Evolutionary conservation across 176 grass and related monocot species (phyloP), one percentile per base, ranked within the genome.

Genomic region (Paspalum notatum): DNA sequence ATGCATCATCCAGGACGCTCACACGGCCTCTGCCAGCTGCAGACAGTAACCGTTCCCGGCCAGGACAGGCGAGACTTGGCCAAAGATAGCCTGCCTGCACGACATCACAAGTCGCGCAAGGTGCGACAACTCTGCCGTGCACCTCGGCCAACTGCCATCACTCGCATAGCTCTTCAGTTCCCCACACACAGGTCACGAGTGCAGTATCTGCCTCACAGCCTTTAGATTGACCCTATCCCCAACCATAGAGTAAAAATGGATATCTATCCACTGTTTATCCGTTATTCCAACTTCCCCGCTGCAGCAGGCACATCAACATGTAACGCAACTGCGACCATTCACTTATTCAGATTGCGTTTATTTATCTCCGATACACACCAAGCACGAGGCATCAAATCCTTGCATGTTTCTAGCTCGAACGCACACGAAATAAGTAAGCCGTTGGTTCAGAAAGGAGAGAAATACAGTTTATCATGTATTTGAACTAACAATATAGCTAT

Each of bases 1-100:
- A 1, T 60, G 5, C 42, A 38, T 63, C 57, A 14, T 13, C 74
- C 57, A 77, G 74, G 58, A 78, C 75, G 44, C 14, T 65, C 75
- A 78, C 75, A 78, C 75, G 43, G 9, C 43, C 45, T 51, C 59
- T 48, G 58, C 24, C 8, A 63, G 63, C 59, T 21, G 16, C 26
- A 50, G 38, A 10, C 0, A 5, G 66, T 7, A 24, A 24, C 41
- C 12, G 66, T 14, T 6, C 1, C 11, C n/a, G 4, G 58, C 75
- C 49, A 47, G 75, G 44, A 65, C 76, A 49, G 1, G 57, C 42
- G 32, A 50, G 76, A 79, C 61, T 41, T 32, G 76, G 76, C 46
- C 61, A 79, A 79, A 18, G 20, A 22, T 53, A 0, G 49, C 27
- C 2, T 51, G 68, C 32, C 32, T 32, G 32, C 2, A 2, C 6